phyloP scores from a whole-genome alignment of 805 yeast species.

The Candida yuanshanica region DNA sequence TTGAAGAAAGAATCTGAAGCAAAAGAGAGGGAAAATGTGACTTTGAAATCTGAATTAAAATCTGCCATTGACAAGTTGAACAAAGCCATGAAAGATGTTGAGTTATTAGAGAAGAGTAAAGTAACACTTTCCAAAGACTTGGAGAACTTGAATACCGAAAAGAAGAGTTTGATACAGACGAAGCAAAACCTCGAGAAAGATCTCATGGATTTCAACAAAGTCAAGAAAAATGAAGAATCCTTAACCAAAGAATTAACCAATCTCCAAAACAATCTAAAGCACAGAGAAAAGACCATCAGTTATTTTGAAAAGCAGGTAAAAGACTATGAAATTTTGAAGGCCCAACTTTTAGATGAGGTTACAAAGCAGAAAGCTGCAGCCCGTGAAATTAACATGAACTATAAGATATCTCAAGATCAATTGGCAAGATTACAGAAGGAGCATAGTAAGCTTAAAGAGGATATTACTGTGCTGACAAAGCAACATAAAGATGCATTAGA shows the following conservation, averaged over 20 bases:
- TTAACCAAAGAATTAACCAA: constrained; percentile 19
- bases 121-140: constrained; percentile 13
- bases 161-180: constrained; percentile 19
- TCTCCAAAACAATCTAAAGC: constrained; percentile 16
- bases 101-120: constrained; percentile 16
- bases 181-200: constrained; percentile 15
- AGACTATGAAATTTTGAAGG: constrained; percentile 27
- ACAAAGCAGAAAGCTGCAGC: constrained; percentile 20
- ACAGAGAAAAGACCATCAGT: constrained; percentile 32
- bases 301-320: constrained; percentile 37
- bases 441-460: constrained; percentile 29
- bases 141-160: constrained; percentile 16
- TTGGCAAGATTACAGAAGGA: constrained; percentile 30
- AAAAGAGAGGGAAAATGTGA: background rate
- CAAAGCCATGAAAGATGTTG: background rate
- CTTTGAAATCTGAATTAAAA: background rate
- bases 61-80: background rate
- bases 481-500: constrained; percentile 29
- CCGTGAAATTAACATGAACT: constrained; percentile 24
- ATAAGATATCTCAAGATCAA: constrained; percentile 28
- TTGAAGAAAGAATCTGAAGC: background rate
- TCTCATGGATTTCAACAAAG: constrained; percentile 12
- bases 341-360: constrained; percentile 19
- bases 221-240: constrained; percentile 18
- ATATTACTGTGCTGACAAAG: constrained; percentile 34